Base-by-base conservation (phyloP, 345 rosid genomes). In the Diplotaxis tenuifolia region DNA sequence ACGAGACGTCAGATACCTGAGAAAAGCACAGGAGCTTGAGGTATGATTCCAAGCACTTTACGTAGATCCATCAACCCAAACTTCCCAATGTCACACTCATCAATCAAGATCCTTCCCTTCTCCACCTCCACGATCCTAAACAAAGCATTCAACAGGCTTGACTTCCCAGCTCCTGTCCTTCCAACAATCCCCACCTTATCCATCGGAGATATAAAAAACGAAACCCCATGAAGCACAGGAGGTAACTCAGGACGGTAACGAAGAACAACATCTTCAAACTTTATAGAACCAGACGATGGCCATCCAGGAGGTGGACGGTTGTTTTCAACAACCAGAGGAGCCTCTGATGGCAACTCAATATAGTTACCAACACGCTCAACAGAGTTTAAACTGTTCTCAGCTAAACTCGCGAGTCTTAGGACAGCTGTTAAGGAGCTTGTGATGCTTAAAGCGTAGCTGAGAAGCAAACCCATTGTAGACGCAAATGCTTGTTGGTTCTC, bases 281-380 rank as follows among this genome's bases (percentile, higher is more conserved):
- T 89, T 34, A 95, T 90, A 38, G 96, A 82, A 66, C 99, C 99
- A 21, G 98, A 90, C 15, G 99, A 95, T 40, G 99, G 99, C 99
- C 99, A 95, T 67, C 88, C 98, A 22, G 98, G 97, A 81, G 99
- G 98, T n/a, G 99, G 99, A 9, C 97, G 94, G 79, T 86, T 88
- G 74, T 72, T 81, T 78, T 95, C 96, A 50, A 95, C 75, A 47
- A 92, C 69, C 29, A 63, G 80, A 3, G 98, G 97, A 59, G 98
- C 98, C 82, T 95, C 99, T 20, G 96, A 85, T 25, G 94, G 96
- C 78, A 86, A 78, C 63, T 95, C 99, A 62, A 95, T 79, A 31
- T 95, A 95, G n/a, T 86, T 87, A 28, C 98, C 91, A 63, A 90
- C 85, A 73, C 99, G 89, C 83, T 95, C 99, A 38, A 95, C 98